Evolutionary conservation across 139 green algal species (phyloP).

Genomic region (Chlamydomonas sp.): DNA sequence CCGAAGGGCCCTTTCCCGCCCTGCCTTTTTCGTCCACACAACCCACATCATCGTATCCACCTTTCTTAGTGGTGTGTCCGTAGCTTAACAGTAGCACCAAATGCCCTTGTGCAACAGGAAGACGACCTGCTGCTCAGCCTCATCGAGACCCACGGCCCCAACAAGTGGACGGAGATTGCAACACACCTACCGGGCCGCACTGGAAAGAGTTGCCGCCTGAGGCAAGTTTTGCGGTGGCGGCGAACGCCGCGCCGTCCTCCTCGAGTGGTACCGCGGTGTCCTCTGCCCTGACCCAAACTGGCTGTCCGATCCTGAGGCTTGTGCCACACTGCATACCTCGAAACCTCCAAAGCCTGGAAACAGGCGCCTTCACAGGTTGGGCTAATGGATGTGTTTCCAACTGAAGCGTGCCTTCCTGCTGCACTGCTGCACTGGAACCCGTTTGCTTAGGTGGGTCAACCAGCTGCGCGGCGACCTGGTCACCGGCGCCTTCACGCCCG

Average conservation of each 20-base stretch:
- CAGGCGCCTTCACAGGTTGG: not conserved
- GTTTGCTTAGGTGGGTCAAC: constrained; percentile 65
- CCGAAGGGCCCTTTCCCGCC: too few species aligned
- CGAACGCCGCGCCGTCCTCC: not conserved
- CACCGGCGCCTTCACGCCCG: constrained; percentile 46
- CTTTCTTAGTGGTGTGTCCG: too few species aligned
- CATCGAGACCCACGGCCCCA: constrained; percentile 71
- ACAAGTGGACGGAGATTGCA: constrained; percentile 76
- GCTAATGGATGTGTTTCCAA: not conserved
- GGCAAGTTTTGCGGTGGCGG: constrained; percentile 29
- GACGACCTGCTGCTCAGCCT: constrained; percentile 70
- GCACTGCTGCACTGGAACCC: not conserved
- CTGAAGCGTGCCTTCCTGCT: not conserved
- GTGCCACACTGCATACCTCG: not conserved
- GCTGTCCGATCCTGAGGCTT: not conserved
- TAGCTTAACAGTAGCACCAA: too few species aligned
- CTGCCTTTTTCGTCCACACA: too few species aligned
- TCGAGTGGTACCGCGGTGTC: not conserved
- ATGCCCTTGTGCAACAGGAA: constrained; percentile 62
- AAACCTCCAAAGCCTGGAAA: not conserved
- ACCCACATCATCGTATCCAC: too few species aligned
- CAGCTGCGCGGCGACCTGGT: constrained; percentile 65
- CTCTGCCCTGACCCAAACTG: not conserved
- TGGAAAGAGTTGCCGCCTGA: constrained; percentile 77
- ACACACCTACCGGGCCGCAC: constrained; percentile 62